Evolutionary conservation across 2,329 filamentous ascomycete species (phyloP), one percentile per base, ranked within the genome.

Genomic region (Byssochlamys sp.): DNA sequence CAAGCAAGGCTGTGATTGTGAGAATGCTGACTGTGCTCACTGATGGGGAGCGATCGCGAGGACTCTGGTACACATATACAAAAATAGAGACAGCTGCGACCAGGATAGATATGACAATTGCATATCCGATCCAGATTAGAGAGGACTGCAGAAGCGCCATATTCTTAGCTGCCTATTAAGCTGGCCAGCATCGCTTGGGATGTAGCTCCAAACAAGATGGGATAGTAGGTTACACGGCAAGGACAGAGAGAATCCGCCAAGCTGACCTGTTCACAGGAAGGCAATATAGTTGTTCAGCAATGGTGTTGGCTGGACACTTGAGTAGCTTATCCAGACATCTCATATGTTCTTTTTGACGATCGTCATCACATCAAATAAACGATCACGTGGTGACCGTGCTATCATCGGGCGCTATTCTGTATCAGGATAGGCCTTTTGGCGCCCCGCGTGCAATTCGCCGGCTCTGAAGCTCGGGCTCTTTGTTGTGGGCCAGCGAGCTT

Each of bases 121-220:
- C 90, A 73, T 97, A 99, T 56, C 91, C 84, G 61, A 94, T 86
- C 94, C 94, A 99, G 73, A 97, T 97, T 64, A 97, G 81, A 69
- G 89, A 90, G 57, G 88, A 88, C 72, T 95, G 91, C 61, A 96
- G 84, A 70, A 94, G 78, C 54, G 82, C 81, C 84, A 86, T 86
- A 61, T 58, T 19, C 19, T 45, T 7, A 45, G 14, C 39, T 45
- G 39, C 39, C 49, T 26, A 24, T 26, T 26, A 51, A 51, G 25
- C 49, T 2, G 49, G 49, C 19, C 19, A 19, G 19, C 49, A 45
- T 45, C 39, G 5, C 19, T 7, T 45, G 39, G 39, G 39, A 45
- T 19, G 4, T n/a, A 45, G 39, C 12, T 7, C 39, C 39, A 45
- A 45, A 45, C 19, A 14, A 45, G 39, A 45, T 19, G 19, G 14